Conservation (phyloP, 495 filamentous ascomycete species). For the Hypoxylon fuscum region DNA sequence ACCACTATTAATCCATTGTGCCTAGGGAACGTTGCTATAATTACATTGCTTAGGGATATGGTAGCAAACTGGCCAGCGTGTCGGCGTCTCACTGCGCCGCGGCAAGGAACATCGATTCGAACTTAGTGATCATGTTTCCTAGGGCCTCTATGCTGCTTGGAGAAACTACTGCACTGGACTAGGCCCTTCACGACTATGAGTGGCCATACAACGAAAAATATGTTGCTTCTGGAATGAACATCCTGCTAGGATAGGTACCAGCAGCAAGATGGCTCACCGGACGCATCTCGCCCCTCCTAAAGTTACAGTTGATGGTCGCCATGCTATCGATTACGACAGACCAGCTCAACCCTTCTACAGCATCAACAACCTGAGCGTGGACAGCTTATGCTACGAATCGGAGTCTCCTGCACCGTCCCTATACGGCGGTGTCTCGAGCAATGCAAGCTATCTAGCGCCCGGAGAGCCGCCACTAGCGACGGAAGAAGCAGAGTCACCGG, state of each 20-base stretch:
- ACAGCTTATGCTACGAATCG: conserved; percentile 1
- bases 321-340: too few species aligned
- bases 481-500: not conserved
- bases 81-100: not conserved
- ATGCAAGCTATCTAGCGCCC: not conserved
- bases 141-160: too few species aligned
- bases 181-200: not conserved
- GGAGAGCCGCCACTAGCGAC: not conserved
- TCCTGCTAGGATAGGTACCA: not conserved
- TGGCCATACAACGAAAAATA: not conserved
- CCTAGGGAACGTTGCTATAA: not conserved
- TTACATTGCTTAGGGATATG: not conserved
- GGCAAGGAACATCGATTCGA: not conserved
- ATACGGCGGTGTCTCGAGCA: not conserved
- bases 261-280: not conserved
- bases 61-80: not conserved
- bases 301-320: not conserved
- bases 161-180: too few species aligned
- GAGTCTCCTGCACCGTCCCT: not conserved
- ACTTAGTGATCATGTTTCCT: not conserved
- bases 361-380: not conserved
- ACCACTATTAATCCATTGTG: not conserved
- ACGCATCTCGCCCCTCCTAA: not conserved
- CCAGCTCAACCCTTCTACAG: not conserved
- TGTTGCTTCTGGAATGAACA: not conserved